A percentile compares a stretch with the other conserved stretches of the same genome.
phyloP scores from a whole-genome alignment of 768 basidiomycete species.

The Auriscalpium microsporum region DNA sequence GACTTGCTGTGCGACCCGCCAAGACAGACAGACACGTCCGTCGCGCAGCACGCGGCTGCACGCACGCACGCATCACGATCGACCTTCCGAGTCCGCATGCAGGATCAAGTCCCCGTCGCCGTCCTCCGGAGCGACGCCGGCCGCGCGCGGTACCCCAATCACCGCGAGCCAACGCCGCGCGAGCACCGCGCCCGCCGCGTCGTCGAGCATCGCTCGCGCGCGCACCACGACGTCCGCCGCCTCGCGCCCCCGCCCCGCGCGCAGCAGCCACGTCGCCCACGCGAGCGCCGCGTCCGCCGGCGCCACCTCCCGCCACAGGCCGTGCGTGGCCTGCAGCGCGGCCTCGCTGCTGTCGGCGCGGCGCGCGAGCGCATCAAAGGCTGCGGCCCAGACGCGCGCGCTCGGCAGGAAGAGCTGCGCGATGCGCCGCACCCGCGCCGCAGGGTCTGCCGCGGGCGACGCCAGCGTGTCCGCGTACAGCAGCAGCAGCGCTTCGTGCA shows the following conservation, averaged over 20 bases:
- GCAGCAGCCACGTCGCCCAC: slow-evolving; percentile 43
- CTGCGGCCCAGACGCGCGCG: slow-evolving; percentile 34
- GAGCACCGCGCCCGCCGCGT: slow-evolving; percentile 25
- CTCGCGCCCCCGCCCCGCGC: slow-evolving; percentile 31
- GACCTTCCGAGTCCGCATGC: too few relatives aligned
- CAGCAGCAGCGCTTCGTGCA: slow-evolving; percentile 42
- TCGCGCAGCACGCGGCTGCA: too few relatives aligned
- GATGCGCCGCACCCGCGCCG: slow-evolving; percentile 30
- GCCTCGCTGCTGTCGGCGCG: slow-evolving; percentile 10
- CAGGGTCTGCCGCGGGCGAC: slow-evolving; percentile 16
- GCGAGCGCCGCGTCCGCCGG: slow-evolving; percentile 29
- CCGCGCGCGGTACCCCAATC: background rate
- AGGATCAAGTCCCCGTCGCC: background rate
- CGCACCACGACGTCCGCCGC: slow-evolving; percentile 30
- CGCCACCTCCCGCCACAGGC: slow-evolving; percentile 35
- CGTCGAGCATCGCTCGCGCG: slow-evolving; percentile 21
- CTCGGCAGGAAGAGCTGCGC: slow-evolving; percentile 34
- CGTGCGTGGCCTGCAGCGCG: slow-evolving; percentile 31
- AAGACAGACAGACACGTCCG: too few relatives aligned
- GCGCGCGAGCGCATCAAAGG: slow-evolving; percentile 27
- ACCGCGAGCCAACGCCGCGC: slow-evolving; percentile 28
- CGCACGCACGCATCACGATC: too few relatives aligned
- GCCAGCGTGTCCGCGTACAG: slow-evolving; percentile 32
- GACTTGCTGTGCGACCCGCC: too few relatives aligned
- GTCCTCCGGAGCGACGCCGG: background rate